phyloP scores from a whole-genome alignment of 1,139 yeast genomes.

The Yamadazyma triangularis region DNA sequence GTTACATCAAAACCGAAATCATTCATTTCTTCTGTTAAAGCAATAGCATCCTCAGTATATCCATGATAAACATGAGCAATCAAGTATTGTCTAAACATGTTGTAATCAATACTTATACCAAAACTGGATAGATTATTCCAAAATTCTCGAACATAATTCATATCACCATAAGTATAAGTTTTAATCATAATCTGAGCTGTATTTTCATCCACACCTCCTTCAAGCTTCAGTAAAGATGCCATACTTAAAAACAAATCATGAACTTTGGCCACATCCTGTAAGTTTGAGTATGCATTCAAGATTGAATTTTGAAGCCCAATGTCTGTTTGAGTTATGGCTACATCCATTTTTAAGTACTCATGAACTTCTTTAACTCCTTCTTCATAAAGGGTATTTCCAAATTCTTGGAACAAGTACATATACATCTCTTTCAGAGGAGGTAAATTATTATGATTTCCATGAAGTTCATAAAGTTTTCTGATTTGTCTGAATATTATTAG shows the following conservation, averaged over 20 bases:
- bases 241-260: slow-evolving; percentile 60
- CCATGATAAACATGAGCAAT: slow-evolving; percentile 76
- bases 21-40: slow-evolving; percentile 45
- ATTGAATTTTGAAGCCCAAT: slow-evolving; percentile 57
- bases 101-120: slow-evolving; percentile 50
- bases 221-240: slow-evolving; percentile 45
- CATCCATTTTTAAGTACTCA: slow-evolving; percentile 62
- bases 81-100: slow-evolving; percentile 59
- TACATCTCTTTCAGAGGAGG: slow-evolving; percentile 73
- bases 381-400: slow-evolving; percentile 57
- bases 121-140: slow-evolving; percentile 60
- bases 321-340: slow-evolving; percentile 51
- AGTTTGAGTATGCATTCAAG: slow-evolving; percentile 61
- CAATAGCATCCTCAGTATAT: slow-evolving; percentile 53
- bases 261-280: slow-evolving; percentile 58
- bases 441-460: slow-evolving; percentile 36
- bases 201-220: slow-evolving; percentile 58
- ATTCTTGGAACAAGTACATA: slow-evolving; percentile 53
- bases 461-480: slow-evolving; percentile 52
- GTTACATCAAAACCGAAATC: slow-evolving; percentile 50
- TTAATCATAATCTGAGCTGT: slow-evolving; percentile 72
- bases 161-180: slow-evolving; percentile 55
- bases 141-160: slow-evolving; percentile 56
- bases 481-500: slow-evolving; percentile 60
- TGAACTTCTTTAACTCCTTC: slow-evolving; percentile 70